These are phyloP conservation scores for Globisporangium paroecandrum DNA, from an alignment of 352 stramenopile species.

Conservation along the genomic window DNA sequence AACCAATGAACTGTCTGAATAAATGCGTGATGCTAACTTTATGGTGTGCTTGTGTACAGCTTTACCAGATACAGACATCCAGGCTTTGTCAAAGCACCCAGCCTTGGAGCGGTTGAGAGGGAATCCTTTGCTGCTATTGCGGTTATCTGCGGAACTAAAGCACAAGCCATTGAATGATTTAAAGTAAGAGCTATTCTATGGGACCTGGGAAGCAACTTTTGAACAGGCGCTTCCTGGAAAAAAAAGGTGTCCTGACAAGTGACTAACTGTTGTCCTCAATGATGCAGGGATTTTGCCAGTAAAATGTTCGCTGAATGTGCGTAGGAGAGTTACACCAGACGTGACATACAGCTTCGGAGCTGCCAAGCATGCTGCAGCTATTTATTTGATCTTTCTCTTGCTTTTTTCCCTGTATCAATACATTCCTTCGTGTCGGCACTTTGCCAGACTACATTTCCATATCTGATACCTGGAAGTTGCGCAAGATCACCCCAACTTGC, in stretches of 20 bases:
- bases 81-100: conserved; percentile 25
- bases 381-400: conserved; percentile 1
- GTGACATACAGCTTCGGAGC: background rate
- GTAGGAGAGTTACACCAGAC: background rate
- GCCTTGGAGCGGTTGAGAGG: conserved; percentile 29
- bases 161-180: conserved; percentile 13
- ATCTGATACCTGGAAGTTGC: conserved; percentile 37
- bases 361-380: background rate
- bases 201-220: background rate
- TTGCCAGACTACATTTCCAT: conserved; percentile 21
- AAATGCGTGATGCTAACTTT: background rate
- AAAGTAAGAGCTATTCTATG: conserved; percentile 16
- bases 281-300: conserved; percentile 18
- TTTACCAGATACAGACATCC: conserved; percentile 17
- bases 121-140: conserved; percentile 28
- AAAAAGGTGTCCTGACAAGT: background rate
- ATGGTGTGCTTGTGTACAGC: conserved; percentile 12
- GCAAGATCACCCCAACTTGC: conserved; percentile 43
- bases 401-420: background rate
- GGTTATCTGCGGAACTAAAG: conserved; percentile 19
- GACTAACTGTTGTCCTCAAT: conserved; percentile 12
- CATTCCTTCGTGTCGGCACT: background rate
- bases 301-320: conserved; percentile 4
- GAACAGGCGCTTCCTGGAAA: background rate
- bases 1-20: background rate